Evolutionary conservation across 2,329 filamentous ascomycete genomes (phyloP).

Genomic region (Fusarium albosuccineum): DNA sequence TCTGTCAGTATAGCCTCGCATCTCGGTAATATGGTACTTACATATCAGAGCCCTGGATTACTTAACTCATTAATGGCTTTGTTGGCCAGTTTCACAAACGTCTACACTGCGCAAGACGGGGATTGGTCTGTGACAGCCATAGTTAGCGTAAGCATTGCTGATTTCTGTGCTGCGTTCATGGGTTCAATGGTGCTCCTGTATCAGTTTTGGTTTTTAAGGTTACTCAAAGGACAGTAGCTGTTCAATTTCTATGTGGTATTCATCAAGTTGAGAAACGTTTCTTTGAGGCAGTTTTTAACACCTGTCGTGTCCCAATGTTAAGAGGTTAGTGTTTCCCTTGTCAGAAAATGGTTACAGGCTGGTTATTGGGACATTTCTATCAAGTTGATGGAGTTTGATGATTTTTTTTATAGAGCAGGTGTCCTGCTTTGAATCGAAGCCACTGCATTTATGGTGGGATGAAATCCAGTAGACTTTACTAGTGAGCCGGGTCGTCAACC

Average conservation of each 20-base stretch:
- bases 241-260: no score
- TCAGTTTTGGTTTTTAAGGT: constrained; percentile 14
- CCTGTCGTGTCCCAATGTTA: not conserved
- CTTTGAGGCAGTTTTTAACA: no score
- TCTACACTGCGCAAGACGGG: constrained; percentile 15
- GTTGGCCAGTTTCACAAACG: constrained; percentile 13
- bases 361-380: no score
- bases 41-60: constrained; percentile 56
- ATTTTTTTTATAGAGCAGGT: no score
- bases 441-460: no score
- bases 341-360: no score
- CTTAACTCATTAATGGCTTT: constrained; percentile 19
- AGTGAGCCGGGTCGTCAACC: not conserved
- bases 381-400: no score
- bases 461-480: not conserved
- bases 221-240: not conserved
- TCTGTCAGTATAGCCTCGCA: constrained; percentile 15
- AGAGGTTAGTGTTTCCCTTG: no score
- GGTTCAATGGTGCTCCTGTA: constrained; percentile 10
- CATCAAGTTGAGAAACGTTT: no score
- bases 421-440: no score
- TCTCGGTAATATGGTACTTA: not conserved
- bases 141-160: constrained; percentile 13
- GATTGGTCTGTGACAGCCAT: constrained; percentile 18
- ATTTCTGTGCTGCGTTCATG: constrained; percentile 5